These are phyloP conservation scores for Myotisia sp. DNA, from an alignment of 2,329 filamentous ascomycete genomes.

Conservation along the genomic window DNA sequence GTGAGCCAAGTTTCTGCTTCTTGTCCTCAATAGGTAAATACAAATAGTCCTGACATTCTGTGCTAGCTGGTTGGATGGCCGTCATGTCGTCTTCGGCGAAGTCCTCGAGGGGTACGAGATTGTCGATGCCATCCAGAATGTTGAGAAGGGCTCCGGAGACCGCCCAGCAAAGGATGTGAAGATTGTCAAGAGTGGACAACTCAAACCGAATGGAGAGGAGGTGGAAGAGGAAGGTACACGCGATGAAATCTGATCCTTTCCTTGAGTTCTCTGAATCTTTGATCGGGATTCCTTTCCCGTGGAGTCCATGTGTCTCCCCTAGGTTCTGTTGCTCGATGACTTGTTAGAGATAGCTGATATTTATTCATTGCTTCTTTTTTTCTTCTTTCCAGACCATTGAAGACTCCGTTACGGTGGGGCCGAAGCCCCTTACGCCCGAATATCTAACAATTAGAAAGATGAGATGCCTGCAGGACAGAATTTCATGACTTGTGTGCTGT, in stretches of 20 bases:
- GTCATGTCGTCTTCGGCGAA: constrained; percentile 55
- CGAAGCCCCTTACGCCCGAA: no score
- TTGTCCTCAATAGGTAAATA: neutral
- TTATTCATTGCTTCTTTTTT: no score
- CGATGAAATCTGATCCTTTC: constrained; percentile 4
- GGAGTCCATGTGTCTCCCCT: no score
- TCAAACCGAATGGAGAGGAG: constrained; percentile 47
- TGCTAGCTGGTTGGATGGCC: constrained; percentile 45
- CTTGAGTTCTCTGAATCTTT: no score
- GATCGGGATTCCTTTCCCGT: no score
- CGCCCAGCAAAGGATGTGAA: constrained; percentile 46
- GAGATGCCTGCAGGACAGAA: no score
- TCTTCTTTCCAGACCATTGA: no score
- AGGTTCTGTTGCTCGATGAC: no score
- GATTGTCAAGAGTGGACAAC: constrained; percentile 52
- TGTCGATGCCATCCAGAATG: constrained; percentile 51
- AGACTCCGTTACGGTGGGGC: no score
- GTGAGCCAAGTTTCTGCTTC: constrained; percentile 16
- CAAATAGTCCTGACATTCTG: constrained; percentile 5
- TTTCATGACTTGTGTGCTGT: no score
- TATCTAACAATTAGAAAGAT: no score
- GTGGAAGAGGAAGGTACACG: constrained; percentile 38
- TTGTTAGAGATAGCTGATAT: no score
- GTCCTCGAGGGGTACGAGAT: constrained; percentile 54
- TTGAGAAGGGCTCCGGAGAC: constrained; percentile 42